Evolutionary conservation across 331 rosid genomes (phyloP).

Genomic region (Rhamnella rubrinervis): DNA sequence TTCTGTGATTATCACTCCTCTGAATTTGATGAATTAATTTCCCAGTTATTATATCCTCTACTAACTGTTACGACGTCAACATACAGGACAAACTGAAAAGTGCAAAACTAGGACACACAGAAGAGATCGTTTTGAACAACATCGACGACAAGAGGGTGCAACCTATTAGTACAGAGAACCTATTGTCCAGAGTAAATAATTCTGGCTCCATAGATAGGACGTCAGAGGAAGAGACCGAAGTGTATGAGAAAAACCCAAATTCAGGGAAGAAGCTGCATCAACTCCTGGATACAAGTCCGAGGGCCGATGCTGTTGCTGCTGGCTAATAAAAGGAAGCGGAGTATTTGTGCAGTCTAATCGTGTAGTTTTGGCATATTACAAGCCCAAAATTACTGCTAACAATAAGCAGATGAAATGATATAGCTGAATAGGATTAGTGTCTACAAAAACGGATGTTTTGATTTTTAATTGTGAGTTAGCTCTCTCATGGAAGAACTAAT

Average conservation of each 20-base stretch:
- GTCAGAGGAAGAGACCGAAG: conserved; percentile 52
- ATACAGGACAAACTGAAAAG: conserved; percentile 70
- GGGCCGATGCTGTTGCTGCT: conserved; percentile 93
- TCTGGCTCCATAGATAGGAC: conserved; percentile 49
- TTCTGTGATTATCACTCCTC: neutral
- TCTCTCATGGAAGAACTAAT: conserved; percentile 28
- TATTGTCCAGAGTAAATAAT: conserved; percentile 68
- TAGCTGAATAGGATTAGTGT: conserved; percentile 42
- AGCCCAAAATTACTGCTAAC: conserved; percentile 89
- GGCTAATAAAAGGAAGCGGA: conserved; percentile 43
- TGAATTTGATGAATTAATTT: neutral
- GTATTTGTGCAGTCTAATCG: conserved; percentile 32
- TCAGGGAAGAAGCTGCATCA: conserved; percentile 87
- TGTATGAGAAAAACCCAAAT: conserved; percentile 61
- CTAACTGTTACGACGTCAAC: conserved; percentile 14
- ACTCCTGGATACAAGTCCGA: conserved; percentile 74
- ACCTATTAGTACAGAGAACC: conserved; percentile 69
- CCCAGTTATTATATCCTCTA: neutral
- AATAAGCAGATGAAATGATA: conserved; percentile 43
- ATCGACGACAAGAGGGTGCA: conserved; percentile 51
- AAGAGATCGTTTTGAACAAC: conserved; percentile 46
- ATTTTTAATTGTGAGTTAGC: conserved; percentile 33
- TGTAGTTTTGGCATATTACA: conserved; percentile 96
- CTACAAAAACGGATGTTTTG: conserved; percentile 46
- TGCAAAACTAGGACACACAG: conserved; percentile 51